A percentile compares a stretch with the other conserved stretches of the same genome.
Conservation (phyloP, 2,329 filamentous ascomycete genomes). For the Cladophialophora yegresii region DNA sequence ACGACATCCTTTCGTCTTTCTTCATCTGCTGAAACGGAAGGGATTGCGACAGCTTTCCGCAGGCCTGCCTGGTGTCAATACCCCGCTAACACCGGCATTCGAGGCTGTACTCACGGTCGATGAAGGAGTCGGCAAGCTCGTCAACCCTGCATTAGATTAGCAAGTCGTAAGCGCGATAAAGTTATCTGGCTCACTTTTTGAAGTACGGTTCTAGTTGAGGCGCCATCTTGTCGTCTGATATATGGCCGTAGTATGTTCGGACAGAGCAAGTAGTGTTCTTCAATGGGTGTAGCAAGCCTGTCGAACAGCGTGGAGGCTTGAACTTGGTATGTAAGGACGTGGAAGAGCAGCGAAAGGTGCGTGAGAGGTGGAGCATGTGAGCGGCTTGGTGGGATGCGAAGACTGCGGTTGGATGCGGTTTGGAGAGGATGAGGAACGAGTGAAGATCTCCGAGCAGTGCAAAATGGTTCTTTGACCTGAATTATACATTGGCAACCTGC, state of each 20-base stretch:
- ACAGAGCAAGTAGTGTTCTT: conserved; percentile 5
- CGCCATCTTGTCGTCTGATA: conserved; percentile 69
- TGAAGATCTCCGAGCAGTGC: conserved; percentile 13
- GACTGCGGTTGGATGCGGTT: conserved; percentile 14
- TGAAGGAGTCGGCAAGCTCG: conserved; percentile 74
- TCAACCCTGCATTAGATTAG: conserved; percentile 60
- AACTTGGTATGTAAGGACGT: conserved; percentile 12
- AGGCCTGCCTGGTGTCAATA: conserved; percentile 52
- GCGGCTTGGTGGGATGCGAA: conserved; percentile 8
- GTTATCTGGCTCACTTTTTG: conserved; percentile 60
- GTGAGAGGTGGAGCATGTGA: conserved; percentile 22
- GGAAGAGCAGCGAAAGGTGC: conserved; percentile 15
- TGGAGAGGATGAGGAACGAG: neutral
- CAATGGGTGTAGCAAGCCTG: conserved; percentile 8
- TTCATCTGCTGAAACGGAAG: conserved; percentile 90
- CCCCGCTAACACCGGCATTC: conserved; percentile 8
- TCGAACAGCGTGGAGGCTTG: neutral
- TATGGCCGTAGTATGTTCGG: conserved; percentile 50
- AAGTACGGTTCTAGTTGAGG: conserved; percentile 90
- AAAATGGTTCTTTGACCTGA: neutral
- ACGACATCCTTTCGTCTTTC: conserved; percentile 87
- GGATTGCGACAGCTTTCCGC: conserved; percentile 89
- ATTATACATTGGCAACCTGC: neutral
- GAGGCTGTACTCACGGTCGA: conserved; percentile 63
- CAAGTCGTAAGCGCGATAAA: neutral